Percentiles rank a stretch among this genome's conserved stretches.
Evolutionary conservation across 169 alveolate genomes (phyloP).

Genomic region (Eimeria praecox): DNA sequence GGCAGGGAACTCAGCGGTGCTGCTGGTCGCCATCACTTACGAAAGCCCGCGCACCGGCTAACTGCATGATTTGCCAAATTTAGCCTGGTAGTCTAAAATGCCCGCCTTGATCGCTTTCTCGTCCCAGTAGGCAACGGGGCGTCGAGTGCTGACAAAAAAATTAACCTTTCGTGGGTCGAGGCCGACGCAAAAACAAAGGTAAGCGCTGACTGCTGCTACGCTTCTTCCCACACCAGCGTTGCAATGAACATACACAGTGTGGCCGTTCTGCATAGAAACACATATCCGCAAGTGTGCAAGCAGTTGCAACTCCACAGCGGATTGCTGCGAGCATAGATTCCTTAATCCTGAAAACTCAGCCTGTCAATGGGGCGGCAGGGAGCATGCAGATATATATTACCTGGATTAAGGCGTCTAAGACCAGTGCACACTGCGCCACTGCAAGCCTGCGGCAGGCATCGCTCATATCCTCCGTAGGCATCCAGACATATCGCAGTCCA

Average conservation of each 20-base stretch:
- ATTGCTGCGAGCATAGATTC: background rate
- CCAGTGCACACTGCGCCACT: constrained; percentile 73
- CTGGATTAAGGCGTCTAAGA: constrained; percentile 50
- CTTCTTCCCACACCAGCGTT: constrained; percentile 84
- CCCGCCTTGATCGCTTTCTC: constrained; percentile 80
- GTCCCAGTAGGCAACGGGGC: constrained; percentile 83
- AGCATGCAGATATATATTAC: background rate
- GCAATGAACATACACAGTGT: constrained; percentile 82
- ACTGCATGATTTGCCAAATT: constrained; percentile 54
- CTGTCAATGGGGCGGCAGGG: background rate
- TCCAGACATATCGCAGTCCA: constrained; percentile 79
- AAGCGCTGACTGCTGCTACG: constrained; percentile 81
- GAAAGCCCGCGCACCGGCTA: background rate
- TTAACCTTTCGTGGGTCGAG: constrained; percentile 69
- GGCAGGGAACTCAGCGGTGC: background rate
- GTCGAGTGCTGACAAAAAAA: constrained; percentile 67
- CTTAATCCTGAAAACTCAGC: background rate
- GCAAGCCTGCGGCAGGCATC: constrained; percentile 72
- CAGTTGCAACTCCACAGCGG: background rate
- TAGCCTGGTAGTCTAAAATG: constrained; percentile 67
- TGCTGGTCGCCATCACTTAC: background rate
- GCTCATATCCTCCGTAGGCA: constrained; percentile 81
- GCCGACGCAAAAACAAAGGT: constrained; percentile 77
- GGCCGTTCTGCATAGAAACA: constrained; percentile 68
- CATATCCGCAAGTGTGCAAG: background rate